Conservation (phyloP, 2,329 filamentous ascomycete species). For the Beauveria sp. region DNA sequence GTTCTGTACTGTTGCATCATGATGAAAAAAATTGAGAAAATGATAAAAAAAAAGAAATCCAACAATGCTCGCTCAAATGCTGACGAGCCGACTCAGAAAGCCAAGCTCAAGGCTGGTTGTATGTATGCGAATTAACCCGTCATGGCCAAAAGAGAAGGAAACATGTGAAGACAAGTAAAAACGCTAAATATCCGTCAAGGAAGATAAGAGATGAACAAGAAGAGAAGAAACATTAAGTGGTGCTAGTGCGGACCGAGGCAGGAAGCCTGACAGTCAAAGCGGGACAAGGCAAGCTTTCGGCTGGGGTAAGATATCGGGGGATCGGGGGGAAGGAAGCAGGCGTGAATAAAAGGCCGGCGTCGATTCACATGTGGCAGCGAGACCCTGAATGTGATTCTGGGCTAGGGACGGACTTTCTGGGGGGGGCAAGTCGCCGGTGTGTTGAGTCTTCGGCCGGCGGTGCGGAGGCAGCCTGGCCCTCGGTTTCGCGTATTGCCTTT, state of each 20-base stretch:
- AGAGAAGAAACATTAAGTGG: background rate
- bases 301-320: background rate
- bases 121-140: too few relatives aligned
- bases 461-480: background rate
- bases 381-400: constrained; percentile 2
- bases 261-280: background rate
- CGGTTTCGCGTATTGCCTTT: background rate
- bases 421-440: background rate
- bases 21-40: background rate
- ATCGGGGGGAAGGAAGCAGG: too few relatives aligned
- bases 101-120: background rate
- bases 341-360: background rate
- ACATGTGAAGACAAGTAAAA: constrained; percentile 2
- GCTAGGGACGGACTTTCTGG: background rate
- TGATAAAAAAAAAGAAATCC: background rate
- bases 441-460: background rate
- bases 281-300: background rate
- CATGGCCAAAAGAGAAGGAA: background rate
- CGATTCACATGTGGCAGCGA: constrained; percentile 5
- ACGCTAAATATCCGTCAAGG: background rate
- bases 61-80: constrained; percentile 5
- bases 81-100: background rate
- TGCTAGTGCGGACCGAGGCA: background rate
- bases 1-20: constrained; percentile 3
- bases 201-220: background rate